Conservation (phyloP, 306 rosid genomes). For the Rosa rugosa region DNA sequence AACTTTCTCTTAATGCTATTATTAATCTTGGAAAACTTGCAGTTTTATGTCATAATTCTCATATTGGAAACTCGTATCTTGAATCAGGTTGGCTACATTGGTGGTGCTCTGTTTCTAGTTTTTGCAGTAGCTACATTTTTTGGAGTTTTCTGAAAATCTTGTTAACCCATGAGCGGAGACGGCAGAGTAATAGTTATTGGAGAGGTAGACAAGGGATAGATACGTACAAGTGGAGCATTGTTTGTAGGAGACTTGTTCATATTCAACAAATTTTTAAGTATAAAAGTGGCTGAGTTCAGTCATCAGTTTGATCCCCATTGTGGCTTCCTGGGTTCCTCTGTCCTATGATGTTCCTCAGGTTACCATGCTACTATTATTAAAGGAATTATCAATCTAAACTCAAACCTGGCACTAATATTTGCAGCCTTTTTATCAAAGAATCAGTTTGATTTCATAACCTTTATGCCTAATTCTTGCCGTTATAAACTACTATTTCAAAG, state of each 20-base stretch:
- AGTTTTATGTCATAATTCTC: slow-evolving; percentile 7
- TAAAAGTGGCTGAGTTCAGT: neutral
- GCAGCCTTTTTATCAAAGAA: neutral
- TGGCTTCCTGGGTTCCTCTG: neutral
- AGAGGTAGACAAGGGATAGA: neutral
- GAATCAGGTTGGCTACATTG: slow-evolving; percentile 87
- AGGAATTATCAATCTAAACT: neutral
- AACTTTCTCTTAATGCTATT: neutral
- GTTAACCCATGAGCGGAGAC: neutral
- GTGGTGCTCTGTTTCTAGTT: slow-evolving; percentile 78
- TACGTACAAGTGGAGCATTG: slow-evolving; percentile 15
- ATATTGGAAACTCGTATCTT: slow-evolving; percentile 24
- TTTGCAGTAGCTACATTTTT: slow-evolving; percentile 87
- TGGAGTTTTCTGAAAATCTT: slow-evolving; percentile 60
- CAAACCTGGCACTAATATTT: neutral
- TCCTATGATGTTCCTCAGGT: neutral
- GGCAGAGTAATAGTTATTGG: neutral
- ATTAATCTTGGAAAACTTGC: neutral
- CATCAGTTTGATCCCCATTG: neutral
- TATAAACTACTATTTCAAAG: neutral
- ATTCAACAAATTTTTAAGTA: neutral
- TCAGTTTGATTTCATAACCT: neutral
- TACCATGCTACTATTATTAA: neutral
- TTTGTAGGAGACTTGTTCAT: neutral
- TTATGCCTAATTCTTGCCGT: neutral